Base-by-base conservation (phyloP, 140 eudicot species). In the Flaveria floridana region DNA sequence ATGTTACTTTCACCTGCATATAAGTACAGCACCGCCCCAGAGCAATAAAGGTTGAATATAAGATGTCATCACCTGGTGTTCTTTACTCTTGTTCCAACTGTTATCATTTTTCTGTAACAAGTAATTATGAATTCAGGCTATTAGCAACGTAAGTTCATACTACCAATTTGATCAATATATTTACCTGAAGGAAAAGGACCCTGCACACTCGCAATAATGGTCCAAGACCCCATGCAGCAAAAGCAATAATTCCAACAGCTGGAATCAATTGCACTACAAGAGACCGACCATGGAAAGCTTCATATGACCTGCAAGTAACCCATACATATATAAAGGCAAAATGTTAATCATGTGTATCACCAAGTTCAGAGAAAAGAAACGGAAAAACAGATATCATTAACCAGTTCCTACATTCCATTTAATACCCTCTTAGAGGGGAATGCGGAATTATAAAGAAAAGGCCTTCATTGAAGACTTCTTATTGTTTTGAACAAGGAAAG, bases 191-290 rank as follows among this genome's bases (percentile, higher is more conserved):
- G 72, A 87, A 84, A 78, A 78, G 56, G 68, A 71, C 68, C 81
- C 90, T 79, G 80, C 88, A 79, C 48, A 76, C 63, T 50, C 89
- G 86, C 81, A 86, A 19, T 44, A 90, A 68, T 13, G 96, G 96
- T 68, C 79, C 84, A 80, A 90, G 81, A 68, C 91, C 96, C 91
- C 89, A 90, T 65, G 86, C 87, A 78, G 91, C 88, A 82, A 90
- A 87, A 66, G 84, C 91, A 82, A 90, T 75, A 50, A 90, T 57
- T 67, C 94, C 91, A 80, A 90, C 78, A 48, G 95, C 96, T 25
- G 96, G 89, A 81, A 82, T 62, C 84, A 90, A 73, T 75, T 82
- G 84, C 65, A 84, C 83, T 19, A 86, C 73, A 82, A 87, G 69
- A 19, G 89, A 85, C 12, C 87, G 82, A 19, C 84, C 84, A 30